phyloP scores from a whole-genome alignment of 306 rosid genomes.

The Casuarina glauca region DNA sequence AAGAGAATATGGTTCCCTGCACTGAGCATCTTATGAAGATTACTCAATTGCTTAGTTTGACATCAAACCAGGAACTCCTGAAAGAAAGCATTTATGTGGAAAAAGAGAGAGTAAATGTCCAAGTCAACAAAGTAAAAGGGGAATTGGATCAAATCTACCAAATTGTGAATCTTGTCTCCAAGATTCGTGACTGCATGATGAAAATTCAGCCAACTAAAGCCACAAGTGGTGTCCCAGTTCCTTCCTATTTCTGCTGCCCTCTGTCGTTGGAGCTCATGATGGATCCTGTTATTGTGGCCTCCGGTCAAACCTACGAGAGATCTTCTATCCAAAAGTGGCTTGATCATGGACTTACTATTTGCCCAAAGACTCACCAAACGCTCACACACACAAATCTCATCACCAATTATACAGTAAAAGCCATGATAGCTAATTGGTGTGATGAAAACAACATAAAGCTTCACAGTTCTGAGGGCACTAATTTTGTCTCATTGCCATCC shows the following conservation, averaged over 20 bases:
- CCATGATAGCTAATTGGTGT: constrained; percentile 90
- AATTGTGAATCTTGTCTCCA: constrained; percentile 64
- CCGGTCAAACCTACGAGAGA: constrained; percentile 91
- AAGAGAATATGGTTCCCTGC: constrained; percentile 44
- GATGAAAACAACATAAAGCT: constrained; percentile 69
- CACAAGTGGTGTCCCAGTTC: constrained; percentile 55
- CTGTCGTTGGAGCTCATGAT: constrained; percentile 80
- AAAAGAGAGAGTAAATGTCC: constrained; percentile 67
- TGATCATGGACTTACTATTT: constrained; percentile 67
- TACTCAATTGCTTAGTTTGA: constrained; percentile 56
- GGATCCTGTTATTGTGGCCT: constrained; percentile 94
- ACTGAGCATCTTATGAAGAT: constrained; percentile 56
- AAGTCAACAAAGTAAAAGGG: constrained; percentile 51
- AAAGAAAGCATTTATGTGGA: constrained; percentile 82
- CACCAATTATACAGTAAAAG: constrained; percentile 86
- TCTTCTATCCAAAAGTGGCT: constrained; percentile 82
- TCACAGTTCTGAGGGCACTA: constrained; percentile 32
- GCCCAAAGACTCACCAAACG: constrained; percentile 79
- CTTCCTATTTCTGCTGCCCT: constrained; percentile 85
- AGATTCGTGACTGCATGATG: constrained; percentile 59
- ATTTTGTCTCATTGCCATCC: constrained; percentile 32
- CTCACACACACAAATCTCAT: constrained; percentile 73
- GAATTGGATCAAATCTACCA: constrained; percentile 51
- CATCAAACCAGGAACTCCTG: constrained; percentile 71
- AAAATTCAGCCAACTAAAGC: constrained; percentile 47